phyloP scores from a whole-genome alignment of 192 early-diverging fungal species.

The Backusella macrospora region DNA sequence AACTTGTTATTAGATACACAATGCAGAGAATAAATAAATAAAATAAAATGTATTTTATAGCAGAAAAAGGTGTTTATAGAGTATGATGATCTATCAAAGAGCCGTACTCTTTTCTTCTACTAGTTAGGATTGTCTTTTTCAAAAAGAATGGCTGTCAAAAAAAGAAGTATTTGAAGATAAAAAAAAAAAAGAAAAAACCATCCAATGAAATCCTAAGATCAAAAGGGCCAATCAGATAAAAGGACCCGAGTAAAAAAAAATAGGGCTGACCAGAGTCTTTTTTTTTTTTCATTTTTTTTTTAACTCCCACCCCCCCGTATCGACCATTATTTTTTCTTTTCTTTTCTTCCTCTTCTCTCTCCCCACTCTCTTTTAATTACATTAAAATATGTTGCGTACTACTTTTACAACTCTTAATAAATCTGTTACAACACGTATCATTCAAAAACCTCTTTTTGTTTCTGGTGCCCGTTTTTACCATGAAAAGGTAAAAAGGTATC shows the following conservation, averaged over 20 bases:
- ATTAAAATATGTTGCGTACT: constrained; percentile 22
- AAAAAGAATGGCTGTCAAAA: neutral
- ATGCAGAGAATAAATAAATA: too few relatives aligned
- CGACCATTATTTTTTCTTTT: constrained; percentile 2
- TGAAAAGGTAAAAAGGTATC: constrained; percentile 32
- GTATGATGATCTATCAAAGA: too few relatives aligned
- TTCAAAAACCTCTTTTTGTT: constrained; percentile 19
- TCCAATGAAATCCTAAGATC: neutral
- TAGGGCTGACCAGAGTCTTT: too few relatives aligned
- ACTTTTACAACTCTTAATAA: constrained; percentile 10
- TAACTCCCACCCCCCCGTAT: neutral
- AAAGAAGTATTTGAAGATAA: neutral
- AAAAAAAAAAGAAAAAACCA: neutral
- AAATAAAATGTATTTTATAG: too few relatives aligned
- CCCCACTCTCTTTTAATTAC: constrained; percentile 3
- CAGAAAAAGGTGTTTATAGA: too few relatives aligned
- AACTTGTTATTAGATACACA: too few relatives aligned
- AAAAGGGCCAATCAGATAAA: neutral
- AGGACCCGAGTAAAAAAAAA: constrained; percentile 10
- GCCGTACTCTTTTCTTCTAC: too few relatives aligned
- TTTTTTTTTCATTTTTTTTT: too few relatives aligned
- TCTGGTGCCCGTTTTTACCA: constrained; percentile 33
- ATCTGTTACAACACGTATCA: constrained; percentile 11
- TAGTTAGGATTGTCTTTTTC: too few relatives aligned
- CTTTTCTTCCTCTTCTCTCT: neutral